Base-by-base conservation (phyloP, 2,329 filamentous ascomycete genomes). In the Fusarium chaquense region DNA sequence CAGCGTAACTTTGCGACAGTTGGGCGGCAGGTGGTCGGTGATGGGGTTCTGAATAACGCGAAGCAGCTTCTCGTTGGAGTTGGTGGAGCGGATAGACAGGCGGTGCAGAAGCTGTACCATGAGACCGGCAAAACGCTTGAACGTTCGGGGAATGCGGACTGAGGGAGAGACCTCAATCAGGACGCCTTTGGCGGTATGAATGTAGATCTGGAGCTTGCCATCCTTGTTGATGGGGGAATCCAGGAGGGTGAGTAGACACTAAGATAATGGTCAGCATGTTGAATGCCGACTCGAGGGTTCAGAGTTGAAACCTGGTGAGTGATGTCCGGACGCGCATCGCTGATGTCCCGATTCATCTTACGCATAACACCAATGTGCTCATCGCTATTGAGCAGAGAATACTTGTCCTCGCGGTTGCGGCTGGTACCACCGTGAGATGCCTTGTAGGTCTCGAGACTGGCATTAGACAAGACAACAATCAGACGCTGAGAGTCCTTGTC, bases 171-270 rank as follows among this genome's bases (percentile, higher is more conserved):
- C 95, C 83, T 98, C 94, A 76, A 99, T 99, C 74, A 99, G 86
- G 36, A 98, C 95, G 53, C 96, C 95, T 83, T 97, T 98, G 72
- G 95, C 94, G 7, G 96, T 98, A 81, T 97, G 94, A 71, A 99
- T 98, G 84, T 97, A 99, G 77, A 99, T 98, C 82, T 99, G 96
- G 40, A 99, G 90, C 82, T 91, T 95, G 76, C 96, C 96, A 60
- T 95, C 94, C 83, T 99, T 99, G 87, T 99, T 99, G 86, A 98
- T 92, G 49, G 96, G 96, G 22, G 96, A 99, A 80, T 99, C 96
- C 76, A 99, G 91, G 33, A 99, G 90, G 49, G 96, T 99, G 74
- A 99, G 90, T 52, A 99, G 90, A 81, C 96, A 99, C 96, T 99
- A 81, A 60, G 36, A 65, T 30, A 65, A 67, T 49, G 54, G 78